These are phyloP conservation scores for Hypoxylon sp. DNA, from an alignment of 2,329 filamentous ascomycete species.

Conservation along the genomic window DNA sequence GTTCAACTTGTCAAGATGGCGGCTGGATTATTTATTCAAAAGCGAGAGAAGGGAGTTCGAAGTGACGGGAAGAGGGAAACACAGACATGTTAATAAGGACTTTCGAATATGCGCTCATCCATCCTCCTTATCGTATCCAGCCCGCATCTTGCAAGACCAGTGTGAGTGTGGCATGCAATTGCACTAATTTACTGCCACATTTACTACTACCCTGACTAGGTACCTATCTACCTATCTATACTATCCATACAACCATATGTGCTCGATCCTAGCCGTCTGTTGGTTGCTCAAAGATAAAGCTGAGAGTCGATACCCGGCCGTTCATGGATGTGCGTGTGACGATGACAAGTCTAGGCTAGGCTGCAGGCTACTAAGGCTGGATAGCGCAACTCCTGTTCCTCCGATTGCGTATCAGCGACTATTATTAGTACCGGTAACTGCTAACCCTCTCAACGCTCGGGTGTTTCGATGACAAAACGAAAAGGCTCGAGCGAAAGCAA, in stretches of 20 bases:
- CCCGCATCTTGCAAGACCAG: conserved; percentile 7
- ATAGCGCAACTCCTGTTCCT: conserved; percentile 19
- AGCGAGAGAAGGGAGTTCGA: conserved; percentile 11
- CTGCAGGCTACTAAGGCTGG: background rate
- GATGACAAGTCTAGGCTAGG: conserved; percentile 23
- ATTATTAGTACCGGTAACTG: conserved; percentile 32
- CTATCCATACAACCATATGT: conserved; percentile 13
- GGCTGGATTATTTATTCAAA: conserved; percentile 6
- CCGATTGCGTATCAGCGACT: conserved; percentile 34
- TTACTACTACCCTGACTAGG: conserved; percentile 11
- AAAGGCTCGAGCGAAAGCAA: conserved; percentile 6
- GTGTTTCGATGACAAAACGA: conserved; percentile 1
- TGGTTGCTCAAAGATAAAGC: conserved; percentile 25
- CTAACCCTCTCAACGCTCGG: conserved; percentile 12
- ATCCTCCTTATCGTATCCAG: conserved; percentile 13
- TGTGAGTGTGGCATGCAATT: conserved; percentile 33
- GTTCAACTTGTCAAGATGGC: background rate
- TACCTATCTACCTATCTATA: conserved; percentile 22
- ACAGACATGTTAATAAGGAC: conserved; percentile 19
- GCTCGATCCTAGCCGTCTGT: conserved; percentile 20
- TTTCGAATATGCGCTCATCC: conserved; percentile 3
- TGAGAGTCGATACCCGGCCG: conserved; percentile 12
- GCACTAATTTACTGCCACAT: conserved; percentile 17
- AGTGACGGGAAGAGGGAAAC: conserved; percentile 14
- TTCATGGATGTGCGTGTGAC: conserved; percentile 36